phyloP scores from a whole-genome alignment of 2,329 filamentous ascomycete genomes.

The Penicillium sp. region DNA sequence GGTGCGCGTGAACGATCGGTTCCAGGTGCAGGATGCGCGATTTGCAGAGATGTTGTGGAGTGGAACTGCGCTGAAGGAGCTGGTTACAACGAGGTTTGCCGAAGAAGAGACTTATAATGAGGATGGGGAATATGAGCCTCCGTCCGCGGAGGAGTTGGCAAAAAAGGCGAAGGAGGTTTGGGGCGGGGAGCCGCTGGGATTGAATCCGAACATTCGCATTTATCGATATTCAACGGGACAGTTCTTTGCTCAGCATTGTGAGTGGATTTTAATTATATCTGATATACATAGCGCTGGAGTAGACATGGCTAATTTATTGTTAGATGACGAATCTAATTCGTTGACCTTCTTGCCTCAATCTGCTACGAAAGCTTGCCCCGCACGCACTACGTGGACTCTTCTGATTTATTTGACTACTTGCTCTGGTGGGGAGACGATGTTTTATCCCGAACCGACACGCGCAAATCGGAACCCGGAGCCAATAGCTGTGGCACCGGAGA shows the following conservation, averaged over 20 bases:
- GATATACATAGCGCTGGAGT: neutral
- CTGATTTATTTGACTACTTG: conserved; percentile 86
- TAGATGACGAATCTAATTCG: conserved; percentile 85
- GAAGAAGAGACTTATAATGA: conserved; percentile 26
- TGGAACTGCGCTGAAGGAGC: conserved; percentile 69
- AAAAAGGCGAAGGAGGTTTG: conserved; percentile 50
- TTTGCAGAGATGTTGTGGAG: conserved; percentile 79
- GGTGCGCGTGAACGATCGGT: conserved; percentile 84
- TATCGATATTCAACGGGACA: conserved; percentile 85
- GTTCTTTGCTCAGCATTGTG: conserved; percentile 92
- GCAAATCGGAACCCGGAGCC: conserved; percentile 56
- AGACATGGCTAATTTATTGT: neutral
- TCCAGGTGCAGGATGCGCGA: conserved; percentile 71
- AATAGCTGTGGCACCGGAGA: conserved; percentile 71
- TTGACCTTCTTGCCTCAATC: conserved; percentile 57
- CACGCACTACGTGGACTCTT: conserved; percentile 85
- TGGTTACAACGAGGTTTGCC: conserved; percentile 44
- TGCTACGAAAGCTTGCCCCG: conserved; percentile 46
- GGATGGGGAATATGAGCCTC: conserved; percentile 7
- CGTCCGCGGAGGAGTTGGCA: neutral
- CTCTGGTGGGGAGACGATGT: conserved; percentile 84
- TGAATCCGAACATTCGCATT: conserved; percentile 85
- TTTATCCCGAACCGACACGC: conserved; percentile 68
- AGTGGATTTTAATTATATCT: conserved; percentile 35
- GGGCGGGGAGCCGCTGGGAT: conserved; percentile 78